phyloP scores from a whole-genome alignment of 2,329 filamentous ascomycete genomes.

The Alternaria triticimaculans region DNA sequence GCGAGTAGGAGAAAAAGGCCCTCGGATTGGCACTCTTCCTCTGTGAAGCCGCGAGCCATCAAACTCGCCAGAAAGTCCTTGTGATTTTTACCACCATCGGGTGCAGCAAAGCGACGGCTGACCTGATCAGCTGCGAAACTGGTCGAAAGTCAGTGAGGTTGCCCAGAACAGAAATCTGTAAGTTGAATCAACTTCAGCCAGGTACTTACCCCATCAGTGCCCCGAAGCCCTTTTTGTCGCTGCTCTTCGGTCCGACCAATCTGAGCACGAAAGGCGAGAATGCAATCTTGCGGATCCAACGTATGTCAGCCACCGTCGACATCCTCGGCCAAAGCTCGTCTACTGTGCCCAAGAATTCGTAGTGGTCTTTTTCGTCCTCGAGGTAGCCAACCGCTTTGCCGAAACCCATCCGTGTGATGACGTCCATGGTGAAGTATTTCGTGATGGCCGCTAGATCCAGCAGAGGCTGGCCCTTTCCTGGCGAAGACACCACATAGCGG shows the following conservation, averaged over 20 bases:
- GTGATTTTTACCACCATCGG: neutral
- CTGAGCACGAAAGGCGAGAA: constrained; percentile 8
- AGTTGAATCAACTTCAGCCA: too few species aligned
- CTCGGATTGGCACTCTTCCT: constrained; percentile 11
- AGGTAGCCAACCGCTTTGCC: constrained; percentile 17
- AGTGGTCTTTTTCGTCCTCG: constrained; percentile 8
- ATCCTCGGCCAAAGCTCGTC: constrained; percentile 2
- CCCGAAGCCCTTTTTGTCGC: constrained; percentile 5
- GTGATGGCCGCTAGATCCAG: constrained; percentile 1
- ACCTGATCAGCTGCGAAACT: neutral
- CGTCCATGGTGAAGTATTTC: constrained; percentile 14
- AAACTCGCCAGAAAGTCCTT: constrained; percentile 1
- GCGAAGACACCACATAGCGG: neutral
- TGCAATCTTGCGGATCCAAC: constrained; percentile 7
- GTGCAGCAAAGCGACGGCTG: constrained; percentile 1
- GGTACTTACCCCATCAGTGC: constrained; percentile 4
- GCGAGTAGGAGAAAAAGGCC: constrained; percentile 13
- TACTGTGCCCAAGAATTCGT: constrained; percentile 4
- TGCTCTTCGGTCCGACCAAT: neutral
- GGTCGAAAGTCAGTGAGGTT: neutral
- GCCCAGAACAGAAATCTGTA: neutral
- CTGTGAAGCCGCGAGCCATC: constrained; percentile 11
- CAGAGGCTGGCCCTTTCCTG: neutral
- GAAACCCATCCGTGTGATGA: constrained; percentile 14
- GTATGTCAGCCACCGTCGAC: constrained; percentile 5